Base-by-base conservation (phyloP, 805 yeast species). In the Starmerella roubikii region DNA sequence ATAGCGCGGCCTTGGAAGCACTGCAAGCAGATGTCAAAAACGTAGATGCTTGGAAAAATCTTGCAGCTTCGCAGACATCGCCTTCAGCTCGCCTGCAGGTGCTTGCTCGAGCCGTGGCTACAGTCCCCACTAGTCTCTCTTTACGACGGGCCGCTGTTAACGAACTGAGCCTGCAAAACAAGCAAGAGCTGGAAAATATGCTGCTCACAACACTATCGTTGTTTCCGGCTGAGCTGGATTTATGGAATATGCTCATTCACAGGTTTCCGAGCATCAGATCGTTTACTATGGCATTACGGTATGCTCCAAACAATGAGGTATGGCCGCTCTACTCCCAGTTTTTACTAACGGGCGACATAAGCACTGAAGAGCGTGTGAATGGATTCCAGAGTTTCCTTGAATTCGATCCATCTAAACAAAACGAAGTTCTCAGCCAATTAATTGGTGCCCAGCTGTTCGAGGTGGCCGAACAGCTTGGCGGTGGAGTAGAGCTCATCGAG, bases 251-350 rank as follows among this genome's bases (percentile, higher is more conserved):
- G 23, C 25, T 36, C 28, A 15, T 47, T 13, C 18, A 30, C 11
- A 31, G 34, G 17, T 35, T 30, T 22, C 51, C 51, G 7, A 21
- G 38, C n/a, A 56, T 77, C 30, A 51, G 53, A 4, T 56, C 58
- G 3, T 74, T 76, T 51, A 70, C 77, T 49, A 49, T 54, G 22
- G 68, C 78, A 0, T 55, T 80, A 8, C 60, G 62, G 37, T 45
- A 58, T 4, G 53, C 69, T 0, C 75, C 72, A 40, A 84, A 76
- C 54, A 66, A 66, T 3, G 46, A 61, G 22, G 66, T 78, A 24
- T 71, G 91, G 71, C 58, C 65, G 1, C 51, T 67, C 43, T 79
- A 72, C 40, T 58, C 78, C 32, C 48, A 59, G 17, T 72, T 66
- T 55, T 72, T 73, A 1, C 58, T 58, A 32, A 36, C 44, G 13